A percentile compares a stretch with the other conserved stretches of the same genome.
Evolutionary conservation across 2,329 filamentous ascomycete genomes (phyloP).

Genomic region (Raffaelea albimanens): DNA sequence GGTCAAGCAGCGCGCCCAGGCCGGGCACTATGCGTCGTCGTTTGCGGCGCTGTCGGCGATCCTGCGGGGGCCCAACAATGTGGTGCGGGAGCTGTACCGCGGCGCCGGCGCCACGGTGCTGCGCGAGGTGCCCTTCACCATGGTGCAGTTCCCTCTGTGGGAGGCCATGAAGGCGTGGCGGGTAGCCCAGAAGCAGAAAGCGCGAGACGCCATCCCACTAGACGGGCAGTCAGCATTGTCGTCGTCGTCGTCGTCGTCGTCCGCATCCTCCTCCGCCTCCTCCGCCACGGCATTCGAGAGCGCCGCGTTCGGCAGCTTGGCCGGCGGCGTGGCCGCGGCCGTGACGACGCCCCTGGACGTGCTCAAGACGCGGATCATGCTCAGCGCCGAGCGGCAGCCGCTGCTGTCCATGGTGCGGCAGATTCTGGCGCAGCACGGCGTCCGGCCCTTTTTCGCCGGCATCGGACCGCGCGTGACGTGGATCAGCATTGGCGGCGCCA

Average conservation of each 20-base stretch:
- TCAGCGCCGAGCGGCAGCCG: conserved; percentile 59
- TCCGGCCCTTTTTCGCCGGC: conserved; percentile 63
- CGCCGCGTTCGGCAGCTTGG: conserved; percentile 72
- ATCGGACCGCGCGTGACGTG: conserved; percentile 78
- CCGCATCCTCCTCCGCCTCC: conserved; percentile 2
- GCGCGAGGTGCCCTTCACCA: conserved; percentile 92
- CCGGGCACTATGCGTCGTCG: conserved; percentile 66
- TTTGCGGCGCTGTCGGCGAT: conserved; percentile 62
- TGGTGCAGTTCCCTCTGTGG: conserved; percentile 97
- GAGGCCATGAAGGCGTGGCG: conserved; percentile 78
- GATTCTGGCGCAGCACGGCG: conserved; percentile 56
- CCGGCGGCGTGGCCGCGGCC: conserved; percentile 77
- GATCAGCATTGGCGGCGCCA: conserved; percentile 90
- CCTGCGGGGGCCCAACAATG: conserved; percentile 44
- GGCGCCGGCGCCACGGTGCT: conserved; percentile 90
- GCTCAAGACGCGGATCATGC: conserved; percentile 93
- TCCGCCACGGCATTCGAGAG: conserved; percentile 66
- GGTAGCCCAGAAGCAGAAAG: conserved; percentile 31
- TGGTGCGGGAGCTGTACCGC: conserved; percentile 79
- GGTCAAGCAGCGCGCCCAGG: conserved; percentile 93
- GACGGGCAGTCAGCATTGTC: neutral
- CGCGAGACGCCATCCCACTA: conserved; percentile 18
- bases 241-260: neutral
- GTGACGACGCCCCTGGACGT: conserved; percentile 92
- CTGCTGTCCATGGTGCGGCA: conserved; percentile 49